Percentiles rank a stretch among this genome's conserved stretches.
Conservation (phyloP, 768 basidiomycete genomes). For the Boletus vinaceobasis region DNA sequence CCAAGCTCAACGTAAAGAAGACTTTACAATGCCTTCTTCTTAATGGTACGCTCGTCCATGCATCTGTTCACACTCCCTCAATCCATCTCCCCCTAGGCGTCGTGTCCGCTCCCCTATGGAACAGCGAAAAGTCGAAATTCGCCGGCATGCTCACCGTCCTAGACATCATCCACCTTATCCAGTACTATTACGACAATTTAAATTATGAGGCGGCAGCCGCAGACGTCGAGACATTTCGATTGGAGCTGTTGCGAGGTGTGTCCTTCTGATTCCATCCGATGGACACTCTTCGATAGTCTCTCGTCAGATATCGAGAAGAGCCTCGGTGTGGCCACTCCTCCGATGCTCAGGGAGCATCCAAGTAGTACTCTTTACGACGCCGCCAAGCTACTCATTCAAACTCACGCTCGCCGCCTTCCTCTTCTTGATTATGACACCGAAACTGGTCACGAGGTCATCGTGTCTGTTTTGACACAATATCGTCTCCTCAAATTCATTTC, state of each 20-base stretch:
- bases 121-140: constrained; percentile 88
- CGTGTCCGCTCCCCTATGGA: constrained; percentile 97
- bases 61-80: not conserved
- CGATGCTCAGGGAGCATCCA: constrained; percentile 86
- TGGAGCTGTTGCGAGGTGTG: constrained; percentile 86
- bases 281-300: not conserved
- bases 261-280: constrained; percentile 12
- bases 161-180: constrained; percentile 98
- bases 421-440: constrained; percentile 91
- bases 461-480: constrained; percentile 96
- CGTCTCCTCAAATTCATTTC: constrained; percentile 97
- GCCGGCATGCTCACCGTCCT: constrained; percentile 99
- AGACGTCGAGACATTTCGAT: constrained; percentile 89
- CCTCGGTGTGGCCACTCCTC: constrained; percentile 89
- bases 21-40: constrained; percentile 82
- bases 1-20: constrained; percentile 93
- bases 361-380: constrained; percentile 86
- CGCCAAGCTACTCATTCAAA: constrained; percentile 84
- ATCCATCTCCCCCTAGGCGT: constrained; percentile 57
- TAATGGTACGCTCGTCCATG: constrained; percentile 51
- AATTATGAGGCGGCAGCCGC: constrained; percentile 80
- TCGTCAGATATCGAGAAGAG: constrained; percentile 85
- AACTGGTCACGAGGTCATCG: constrained; percentile 93
- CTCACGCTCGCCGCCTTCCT: constrained; percentile 91
- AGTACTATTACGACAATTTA: constrained; percentile 90